Evolutionary conservation across 306 rosid species (phyloP), one percentile per base, ranked within the genome.

Genomic region (Cicer judaicum): DNA sequence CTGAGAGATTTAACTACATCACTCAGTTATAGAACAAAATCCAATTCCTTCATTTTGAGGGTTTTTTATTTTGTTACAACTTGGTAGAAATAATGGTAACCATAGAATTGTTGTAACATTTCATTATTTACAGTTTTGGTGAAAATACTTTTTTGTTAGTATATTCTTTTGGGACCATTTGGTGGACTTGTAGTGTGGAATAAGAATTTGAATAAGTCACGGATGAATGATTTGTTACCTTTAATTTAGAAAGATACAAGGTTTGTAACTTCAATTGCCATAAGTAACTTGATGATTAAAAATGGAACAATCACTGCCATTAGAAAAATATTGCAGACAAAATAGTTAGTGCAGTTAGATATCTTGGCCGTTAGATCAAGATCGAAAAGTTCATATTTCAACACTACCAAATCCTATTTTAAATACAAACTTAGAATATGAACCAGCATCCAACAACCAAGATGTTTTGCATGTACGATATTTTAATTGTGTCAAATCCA

Each of bases 141-240:
- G 7, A 54, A 54, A 50, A 79, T 2, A n/a, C 14, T 9, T 52
- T 66, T 44, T 12, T 53, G 43, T 10, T 64, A 72, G 62, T 53
- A 54, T 21, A 73, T 12, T 79, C 41, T 34, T 8, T 29, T 24
- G 78, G 68, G 52, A 7, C 53, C 34, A 54, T 43, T 62, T 72
- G 11, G 29, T 49, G 46, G 42, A 68, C 2, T 12, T 68, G 69
- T 15, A 3, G 19, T n/a, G 29, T 52, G 10, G 15, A 14, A 52
- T 34, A 59, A 59, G 65, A 55, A 9, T 11, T 12, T 59, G 16
- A 59, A 59, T 6, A 59, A 59, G 40, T 9, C 14, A 21, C 36
- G 1, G 4, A 29, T 29, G 36, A 29, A 29, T 29, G 5, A 29
- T 29, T 29, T 29, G 36, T 29, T 29, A 29, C 0, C 2, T 29